A percentile compares a stretch with the other conserved stretches of the same genome.
Evolutionary conservation across 257 asterid genomes (phyloP).

Genomic region (Solanum sitiens): DNA sequence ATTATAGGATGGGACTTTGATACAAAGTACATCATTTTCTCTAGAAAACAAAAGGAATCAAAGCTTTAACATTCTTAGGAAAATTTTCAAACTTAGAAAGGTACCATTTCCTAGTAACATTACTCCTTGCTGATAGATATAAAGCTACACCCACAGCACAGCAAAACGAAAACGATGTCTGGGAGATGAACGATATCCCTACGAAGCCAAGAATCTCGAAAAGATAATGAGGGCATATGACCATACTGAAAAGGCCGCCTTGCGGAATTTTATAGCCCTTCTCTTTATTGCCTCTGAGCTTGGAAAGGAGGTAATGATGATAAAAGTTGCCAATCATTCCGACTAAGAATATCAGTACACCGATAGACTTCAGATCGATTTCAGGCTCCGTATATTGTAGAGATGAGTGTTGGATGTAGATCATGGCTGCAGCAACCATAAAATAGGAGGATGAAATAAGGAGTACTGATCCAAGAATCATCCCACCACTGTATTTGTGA

Average conservation of each 20-base stretch:
- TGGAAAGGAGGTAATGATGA: slow-evolving; percentile 61
- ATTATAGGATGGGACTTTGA: too few relatives aligned
- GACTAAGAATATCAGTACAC: slow-evolving; percentile 21
- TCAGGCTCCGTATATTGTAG: slow-evolving; percentile 30
- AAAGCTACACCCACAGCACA: slow-evolving; percentile 19
- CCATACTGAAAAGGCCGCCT: slow-evolving; percentile 45
- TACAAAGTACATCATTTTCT: neutral
- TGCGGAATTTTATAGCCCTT: slow-evolving; percentile 41
- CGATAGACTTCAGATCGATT: slow-evolving; percentile 28
- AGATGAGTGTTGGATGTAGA: slow-evolving; percentile 27
- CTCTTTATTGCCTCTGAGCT: slow-evolving; percentile 29
- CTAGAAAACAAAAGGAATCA: slow-evolving; percentile 51
- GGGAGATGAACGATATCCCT: slow-evolving; percentile 50
- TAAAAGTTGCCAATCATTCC: slow-evolving; percentile 54
- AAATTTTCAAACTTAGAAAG: slow-evolving; percentile 53
- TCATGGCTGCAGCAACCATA: slow-evolving; percentile 17
- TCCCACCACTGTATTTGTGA: slow-evolving; percentile 45
- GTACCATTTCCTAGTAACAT: slow-evolving; percentile 60
- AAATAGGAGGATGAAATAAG: slow-evolving; percentile 36
- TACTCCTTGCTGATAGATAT: slow-evolving; percentile 49
- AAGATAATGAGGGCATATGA: slow-evolving; percentile 56
- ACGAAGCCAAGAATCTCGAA: slow-evolving; percentile 42
- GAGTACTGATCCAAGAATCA: slow-evolving; percentile 29
- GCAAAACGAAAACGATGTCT: slow-evolving; percentile 25
- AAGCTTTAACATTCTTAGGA: slow-evolving; percentile 40